Percentiles rank a stretch among this genome's conserved stretches.
These are phyloP conservation scores for Curvularia sp. DNA, from an alignment of 2,329 filamentous ascomycete genomes.

Conservation along the genomic window DNA sequence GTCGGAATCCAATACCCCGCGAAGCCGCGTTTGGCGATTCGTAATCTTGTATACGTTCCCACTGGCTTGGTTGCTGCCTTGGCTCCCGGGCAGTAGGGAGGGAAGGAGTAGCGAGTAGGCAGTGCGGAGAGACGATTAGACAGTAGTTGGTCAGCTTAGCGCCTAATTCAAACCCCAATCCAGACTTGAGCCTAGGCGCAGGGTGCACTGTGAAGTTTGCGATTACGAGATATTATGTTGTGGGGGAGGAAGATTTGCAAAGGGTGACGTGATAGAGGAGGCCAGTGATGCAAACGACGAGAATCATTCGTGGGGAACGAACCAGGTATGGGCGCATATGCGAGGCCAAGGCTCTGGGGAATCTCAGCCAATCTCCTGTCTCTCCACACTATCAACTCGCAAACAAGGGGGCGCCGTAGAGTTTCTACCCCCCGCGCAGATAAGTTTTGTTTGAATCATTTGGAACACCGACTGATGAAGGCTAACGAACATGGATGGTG, in stretches of 20 bases:
- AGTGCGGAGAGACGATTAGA: conserved; percentile 34
- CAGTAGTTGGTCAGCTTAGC: conserved; percentile 40
- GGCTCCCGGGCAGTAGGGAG: conserved; percentile 23
- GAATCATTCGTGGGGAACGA: conserved; percentile 22
- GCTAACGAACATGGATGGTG: conserved; percentile 17
- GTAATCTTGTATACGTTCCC: conserved; percentile 46
- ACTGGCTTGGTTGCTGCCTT: conserved; percentile 28
- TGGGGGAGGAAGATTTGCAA: conserved; percentile 16
- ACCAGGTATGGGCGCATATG: conserved; percentile 28
- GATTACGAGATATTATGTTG: conserved; percentile 45
- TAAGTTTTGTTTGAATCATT: conserved; percentile 19
- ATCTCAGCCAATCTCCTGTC: conserved; percentile 12
- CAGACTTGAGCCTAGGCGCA: conserved; percentile 18
- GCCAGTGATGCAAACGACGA: conserved; percentile 39
- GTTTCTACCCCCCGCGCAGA: conserved; percentile 26
- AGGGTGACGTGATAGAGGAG: conserved; percentile 46
- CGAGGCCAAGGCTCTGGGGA: conserved; percentile 26
- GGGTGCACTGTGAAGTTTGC: conserved; percentile 1
- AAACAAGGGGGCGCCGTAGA: background rate
- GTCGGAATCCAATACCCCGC: conserved; percentile 48
- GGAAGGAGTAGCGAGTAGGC: conserved; percentile 39
- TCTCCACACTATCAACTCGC: conserved; percentile 14
- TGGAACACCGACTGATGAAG: conserved; percentile 4
- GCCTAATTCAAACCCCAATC: conserved; percentile 44
- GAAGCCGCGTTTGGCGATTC: conserved; percentile 35